A percentile compares a stretch with the other conserved stretches of the same genome.
Conservation (phyloP, 2,329 filamentous ascomycete genomes). For the Rosellinia necatrix region DNA sequence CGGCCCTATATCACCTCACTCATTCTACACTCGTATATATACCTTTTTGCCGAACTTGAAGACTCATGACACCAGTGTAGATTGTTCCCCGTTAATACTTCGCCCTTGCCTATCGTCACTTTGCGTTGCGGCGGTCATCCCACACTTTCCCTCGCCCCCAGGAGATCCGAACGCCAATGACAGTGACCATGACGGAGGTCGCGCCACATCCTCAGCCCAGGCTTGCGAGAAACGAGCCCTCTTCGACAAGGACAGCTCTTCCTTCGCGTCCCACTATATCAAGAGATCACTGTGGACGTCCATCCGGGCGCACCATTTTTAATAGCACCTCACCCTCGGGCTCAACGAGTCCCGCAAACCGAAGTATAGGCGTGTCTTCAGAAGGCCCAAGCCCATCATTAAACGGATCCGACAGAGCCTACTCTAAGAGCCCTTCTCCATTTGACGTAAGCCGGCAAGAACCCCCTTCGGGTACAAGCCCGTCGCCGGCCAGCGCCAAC, state of each 20-base stretch:
- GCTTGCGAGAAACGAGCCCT: constrained; percentile 31
- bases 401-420: constrained; percentile 37
- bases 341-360: constrained; percentile 36
- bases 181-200: constrained; percentile 35
- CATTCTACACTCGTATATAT: no score
- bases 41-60: no score
- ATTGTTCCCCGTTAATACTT: neutral
- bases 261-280: constrained; percentile 37
- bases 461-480: constrained; percentile 24
- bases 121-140: neutral
- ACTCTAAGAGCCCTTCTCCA: constrained; percentile 41
- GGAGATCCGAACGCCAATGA: constrained; percentile 16
- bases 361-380: constrained; percentile 35
- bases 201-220: constrained; percentile 28
- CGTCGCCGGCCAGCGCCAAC: constrained; percentile 22
- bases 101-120: neutral
- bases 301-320: constrained; percentile 30
- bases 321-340: constrained; percentile 30
- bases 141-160: neutral
- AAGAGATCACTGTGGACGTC: constrained; percentile 33
- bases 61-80: no score
- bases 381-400: constrained; percentile 37
- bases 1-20: no score
- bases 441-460: constrained; percentile 35
- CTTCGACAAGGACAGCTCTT: constrained; percentile 37